These are phyloP conservation scores for Przewalskia tangutica DNA, from an alignment of 257 asterid genomes.

Conservation along the genomic window DNA sequence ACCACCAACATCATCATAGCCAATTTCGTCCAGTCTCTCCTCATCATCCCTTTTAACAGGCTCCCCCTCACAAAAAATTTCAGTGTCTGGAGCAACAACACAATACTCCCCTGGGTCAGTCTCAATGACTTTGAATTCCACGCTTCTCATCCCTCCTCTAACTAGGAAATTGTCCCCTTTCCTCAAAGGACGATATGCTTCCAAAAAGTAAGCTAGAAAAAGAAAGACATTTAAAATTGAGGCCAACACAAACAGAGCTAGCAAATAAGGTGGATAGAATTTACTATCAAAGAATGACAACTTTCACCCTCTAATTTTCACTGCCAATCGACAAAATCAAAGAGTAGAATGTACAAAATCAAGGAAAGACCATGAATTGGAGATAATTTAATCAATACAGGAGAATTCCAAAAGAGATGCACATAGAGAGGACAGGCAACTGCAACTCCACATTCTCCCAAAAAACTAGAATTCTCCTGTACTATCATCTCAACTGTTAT, in stretches of 20 bases:
- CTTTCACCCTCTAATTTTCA: neutral
- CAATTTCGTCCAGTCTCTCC: conserved; percentile 57
- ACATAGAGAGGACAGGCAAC: neutral
- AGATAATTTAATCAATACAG: neutral
- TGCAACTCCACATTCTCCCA: neutral
- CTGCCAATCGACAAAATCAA: neutral
- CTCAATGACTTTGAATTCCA: conserved; percentile 54
- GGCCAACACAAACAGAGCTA: neutral
- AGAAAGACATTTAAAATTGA: neutral
- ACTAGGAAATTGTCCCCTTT: conserved; percentile 58
- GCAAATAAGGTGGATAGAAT: neutral
- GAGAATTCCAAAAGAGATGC: neutral
- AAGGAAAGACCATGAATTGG: neutral
- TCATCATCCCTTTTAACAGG: conserved; percentile 61
- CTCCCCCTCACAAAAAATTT: conserved; percentile 62
- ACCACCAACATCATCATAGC: conserved; percentile 72
- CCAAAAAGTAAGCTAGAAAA: conserved; percentile 51
- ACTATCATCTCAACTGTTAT: too few relatives aligned
- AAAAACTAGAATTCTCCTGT: too few relatives aligned
- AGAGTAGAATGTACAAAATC: neutral
- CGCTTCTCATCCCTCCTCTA: conserved; percentile 70
- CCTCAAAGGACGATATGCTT: conserved; percentile 60
- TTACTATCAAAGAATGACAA: neutral
- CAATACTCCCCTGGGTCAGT: conserved; percentile 66
- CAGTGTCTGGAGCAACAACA: conserved; percentile 70